These are phyloP conservation scores for Nemania diffusa DNA, from an alignment of 2,329 filamentous ascomycete species.

Conservation along the genomic window DNA sequence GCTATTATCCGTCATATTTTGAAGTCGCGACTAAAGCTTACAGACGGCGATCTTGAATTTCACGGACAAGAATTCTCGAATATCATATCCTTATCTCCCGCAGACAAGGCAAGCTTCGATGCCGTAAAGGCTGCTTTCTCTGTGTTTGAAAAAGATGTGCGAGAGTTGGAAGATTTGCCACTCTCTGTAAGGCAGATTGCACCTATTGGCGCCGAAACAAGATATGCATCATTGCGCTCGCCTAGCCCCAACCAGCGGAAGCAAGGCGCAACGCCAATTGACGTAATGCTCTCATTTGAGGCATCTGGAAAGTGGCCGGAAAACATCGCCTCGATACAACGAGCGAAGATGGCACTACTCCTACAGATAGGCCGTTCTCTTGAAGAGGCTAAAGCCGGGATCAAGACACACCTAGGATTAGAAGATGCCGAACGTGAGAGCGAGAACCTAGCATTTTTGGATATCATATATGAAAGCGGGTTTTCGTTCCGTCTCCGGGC, in stretches of 20 bases:
- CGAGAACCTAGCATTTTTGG: conserved; percentile 83
- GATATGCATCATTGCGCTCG: conserved; percentile 73
- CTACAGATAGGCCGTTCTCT: conserved; percentile 79
- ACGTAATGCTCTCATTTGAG: conserved; percentile 90
- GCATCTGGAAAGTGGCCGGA: conserved; percentile 94
- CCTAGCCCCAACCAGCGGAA: conserved; percentile 61
- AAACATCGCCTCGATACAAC: conserved; percentile 88
- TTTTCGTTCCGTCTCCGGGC: conserved; percentile 86
- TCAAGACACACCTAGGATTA: conserved; percentile 78
- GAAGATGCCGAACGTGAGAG: conserved; percentile 77
- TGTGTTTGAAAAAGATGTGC: conserved; percentile 79
- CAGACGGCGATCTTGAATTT: conserved; percentile 63
- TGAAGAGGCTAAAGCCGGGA: conserved; percentile 66
- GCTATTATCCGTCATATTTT: conserved; percentile 83
- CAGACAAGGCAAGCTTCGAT: conserved; percentile 71
- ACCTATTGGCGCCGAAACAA: conserved; percentile 75
- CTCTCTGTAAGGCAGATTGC: conserved; percentile 86
- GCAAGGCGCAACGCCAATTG: conserved; percentile 66
- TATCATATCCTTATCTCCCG: conserved; percentile 58
- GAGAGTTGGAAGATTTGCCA: conserved; percentile 82
- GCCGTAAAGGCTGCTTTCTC: conserved; percentile 75
- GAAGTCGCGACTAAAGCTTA: conserved; percentile 72
- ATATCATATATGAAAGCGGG: conserved; percentile 78
- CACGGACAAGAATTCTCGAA: conserved; percentile 63
- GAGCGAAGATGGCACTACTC: conserved; percentile 91